Evolutionary conservation across 2,329 filamentous ascomycete species (phyloP).

Genomic region (Ceratocystis lukuohia): DNA sequence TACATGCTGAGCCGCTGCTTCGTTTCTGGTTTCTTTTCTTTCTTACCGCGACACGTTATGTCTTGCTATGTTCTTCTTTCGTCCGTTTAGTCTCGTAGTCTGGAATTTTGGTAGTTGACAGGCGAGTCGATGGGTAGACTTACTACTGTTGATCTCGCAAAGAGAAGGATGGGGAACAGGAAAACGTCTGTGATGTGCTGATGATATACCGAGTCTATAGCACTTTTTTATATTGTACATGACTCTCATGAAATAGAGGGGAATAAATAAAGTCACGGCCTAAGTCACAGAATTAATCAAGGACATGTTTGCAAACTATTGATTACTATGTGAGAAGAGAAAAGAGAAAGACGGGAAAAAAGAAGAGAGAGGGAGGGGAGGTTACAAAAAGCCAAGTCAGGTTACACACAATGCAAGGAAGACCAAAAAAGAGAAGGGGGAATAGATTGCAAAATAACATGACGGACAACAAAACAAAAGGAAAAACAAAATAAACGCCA

Average conservation of each 20-base stretch:
- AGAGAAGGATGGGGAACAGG: too few relatives aligned
- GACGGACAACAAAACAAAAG: not conserved
- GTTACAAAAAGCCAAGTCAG: not conserved
- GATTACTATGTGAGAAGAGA: not conserved
- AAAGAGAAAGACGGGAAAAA: not conserved
- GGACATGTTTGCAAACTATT: not conserved
- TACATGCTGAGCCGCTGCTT: conserved; percentile 5
- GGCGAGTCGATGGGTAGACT: not conserved
- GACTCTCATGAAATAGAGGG: not conserved
- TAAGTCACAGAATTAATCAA: not conserved
- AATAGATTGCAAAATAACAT: conserved; percentile 11
- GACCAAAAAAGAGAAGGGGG: not conserved
- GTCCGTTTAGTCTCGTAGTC: not conserved
- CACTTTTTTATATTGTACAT: too few relatives aligned
- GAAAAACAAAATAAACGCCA: conserved; percentile 3
- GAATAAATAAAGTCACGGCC: too few relatives aligned
- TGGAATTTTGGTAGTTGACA: not conserved
- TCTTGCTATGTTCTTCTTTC: conserved; percentile 4
- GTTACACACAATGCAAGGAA: not conserved
- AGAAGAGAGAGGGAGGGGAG: not conserved
- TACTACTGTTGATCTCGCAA: too few relatives aligned
- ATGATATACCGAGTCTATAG: not conserved
- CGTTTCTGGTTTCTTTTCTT: conserved; percentile 5
- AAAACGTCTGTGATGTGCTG: not conserved
- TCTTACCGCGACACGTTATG: not conserved